Base-by-base conservation (phyloP, 768 basidiomycete species). In the Suillus ampliporus region DNA sequence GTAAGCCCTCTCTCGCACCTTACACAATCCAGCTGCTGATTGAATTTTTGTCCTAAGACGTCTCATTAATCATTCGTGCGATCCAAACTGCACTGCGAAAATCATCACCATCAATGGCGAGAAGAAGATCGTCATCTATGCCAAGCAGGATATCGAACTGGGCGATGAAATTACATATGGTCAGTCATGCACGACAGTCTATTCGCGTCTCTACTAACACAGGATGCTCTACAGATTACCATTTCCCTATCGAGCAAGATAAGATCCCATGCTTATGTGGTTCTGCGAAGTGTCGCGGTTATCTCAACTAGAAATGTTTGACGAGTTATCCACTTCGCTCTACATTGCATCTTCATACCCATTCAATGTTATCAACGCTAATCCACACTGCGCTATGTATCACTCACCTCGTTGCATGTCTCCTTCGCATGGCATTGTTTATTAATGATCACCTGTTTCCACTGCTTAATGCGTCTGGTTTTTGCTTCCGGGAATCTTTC, bases 111-210 rank as follows among this genome's bases (percentile, higher is more conserved):
- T 95, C 74, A 95, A 84, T 71, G 89, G 92, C 48, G 92, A 92
- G 79, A 95, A 95, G 84, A 95, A 97, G 85, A 99, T 99, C 70
- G 97, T 99, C 72, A 99, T 99, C 58, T 99, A 99, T 75, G 97
- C 97, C 37, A 97, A 98, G 77, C 88, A 93, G 69, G 92, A 92
- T 68, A 95, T 99, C 70, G 91, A 97, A 68, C 88, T 96, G 26
- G 97, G 97, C 57, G 95, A 97, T 71, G 97, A 99, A 79, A 97
- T 99, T 72, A 97, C 96, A 58, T 97, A 97, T 79, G 94, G 92
- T 94, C 68, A 61, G 89, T 79, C n/a, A 59, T 9, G 21, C 13
- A 19, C n/a, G 10, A 21, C 5, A n/a, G 3, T n/a, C 7, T 35
- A 31, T 5, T 26, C 40, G 17, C 48, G 14, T 21, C 37, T 40